Evolutionary conservation across 495 filamentous ascomycete species (phyloP), one percentile per base, ranked within the genome.

Genomic region (Hypoxylon crocopeplum): DNA sequence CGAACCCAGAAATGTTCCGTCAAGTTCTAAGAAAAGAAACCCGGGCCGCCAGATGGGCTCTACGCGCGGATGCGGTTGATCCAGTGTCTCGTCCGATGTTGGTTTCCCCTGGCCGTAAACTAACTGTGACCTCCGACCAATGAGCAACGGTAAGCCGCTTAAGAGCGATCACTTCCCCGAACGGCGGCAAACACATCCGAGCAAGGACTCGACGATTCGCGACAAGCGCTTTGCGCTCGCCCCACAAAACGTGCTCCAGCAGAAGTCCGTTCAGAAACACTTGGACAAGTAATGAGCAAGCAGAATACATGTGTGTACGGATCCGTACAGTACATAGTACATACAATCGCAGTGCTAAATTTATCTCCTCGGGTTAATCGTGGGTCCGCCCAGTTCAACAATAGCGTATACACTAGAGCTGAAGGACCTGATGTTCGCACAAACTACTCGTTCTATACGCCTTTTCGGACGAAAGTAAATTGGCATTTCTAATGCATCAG

Each of bases 211-310:
- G 56, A 62, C 45, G 48, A 63, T 59, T 54, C 42, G 60, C 56
- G 64, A 57, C 58, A 69, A 64, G 67, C 67, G 64, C 64, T 64
- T 59, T 67, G 53, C 64, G 67, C 48, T 60, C 45, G 53, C 47
- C 50, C 61, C 59, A 60, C 46, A 38, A 32, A 33, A 56, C 46
- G 42, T 54, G 29, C 32, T 50, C 34, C 48, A 53, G 25, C 24
- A 24, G 34, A 62, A 12, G 46, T 58, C 48, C 36, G 36, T 49
- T 58, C 30, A 40, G 56, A 63, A 64, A 69, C 63, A 46, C 29
- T 56, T 48, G 32, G 15, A 25, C 54, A 47, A 59, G 22, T 8
- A 8, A 8, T 27, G n/a, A n/a, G n/a, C n/a, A n/a, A n/a, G n/a
- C n/a, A n/a, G n/a, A n/a, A n/a, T n/a, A n/a, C n/a, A n/a, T n/a